Conservation (phyloP, 257 asterid species). For the Buddleja alternifolia region DNA sequence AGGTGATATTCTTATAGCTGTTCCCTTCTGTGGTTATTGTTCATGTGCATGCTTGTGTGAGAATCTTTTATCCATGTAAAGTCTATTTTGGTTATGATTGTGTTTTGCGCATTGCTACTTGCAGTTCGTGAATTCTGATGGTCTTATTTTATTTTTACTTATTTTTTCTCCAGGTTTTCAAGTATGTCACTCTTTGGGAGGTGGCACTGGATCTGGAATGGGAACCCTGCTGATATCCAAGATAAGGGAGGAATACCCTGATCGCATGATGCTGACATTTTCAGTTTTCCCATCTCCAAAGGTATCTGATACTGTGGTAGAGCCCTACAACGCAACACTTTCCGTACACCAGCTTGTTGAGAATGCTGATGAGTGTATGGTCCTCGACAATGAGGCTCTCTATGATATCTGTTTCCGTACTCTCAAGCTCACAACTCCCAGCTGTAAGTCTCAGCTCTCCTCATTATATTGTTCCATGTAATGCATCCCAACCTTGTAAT, state of each 20-base stretch:
- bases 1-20: no score
- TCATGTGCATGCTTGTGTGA: not conserved
- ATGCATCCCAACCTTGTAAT: not conserved
- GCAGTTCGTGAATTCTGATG: not conserved
- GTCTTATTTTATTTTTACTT: not conserved
- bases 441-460: slow-evolving; percentile 42
- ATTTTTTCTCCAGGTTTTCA: slow-evolving; percentile 46
- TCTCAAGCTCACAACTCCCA: slow-evolving; percentile 58
- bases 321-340: slow-evolving; percentile 57
- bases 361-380: slow-evolving; percentile 64
- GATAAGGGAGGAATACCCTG: slow-evolving; percentile 60
- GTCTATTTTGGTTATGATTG: not conserved
- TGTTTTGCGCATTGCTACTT: not conserved
- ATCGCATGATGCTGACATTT: slow-evolving; percentile 56
- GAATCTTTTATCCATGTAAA: not conserved
- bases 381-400: slow-evolving; percentile 55
- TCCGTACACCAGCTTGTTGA: slow-evolving; percentile 61
- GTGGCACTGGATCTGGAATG: slow-evolving; percentile 62
- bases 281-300: slow-evolving; percentile 59
- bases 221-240: slow-evolving; percentile 55
- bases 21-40: no score
- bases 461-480: not conserved
- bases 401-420: slow-evolving; percentile 58
- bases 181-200: slow-evolving; percentile 61
- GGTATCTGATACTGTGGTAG: slow-evolving; percentile 58